Conservation (phyloP, 169 alveolate genomes). For the Cryptosporidium xiaoi region DNA sequence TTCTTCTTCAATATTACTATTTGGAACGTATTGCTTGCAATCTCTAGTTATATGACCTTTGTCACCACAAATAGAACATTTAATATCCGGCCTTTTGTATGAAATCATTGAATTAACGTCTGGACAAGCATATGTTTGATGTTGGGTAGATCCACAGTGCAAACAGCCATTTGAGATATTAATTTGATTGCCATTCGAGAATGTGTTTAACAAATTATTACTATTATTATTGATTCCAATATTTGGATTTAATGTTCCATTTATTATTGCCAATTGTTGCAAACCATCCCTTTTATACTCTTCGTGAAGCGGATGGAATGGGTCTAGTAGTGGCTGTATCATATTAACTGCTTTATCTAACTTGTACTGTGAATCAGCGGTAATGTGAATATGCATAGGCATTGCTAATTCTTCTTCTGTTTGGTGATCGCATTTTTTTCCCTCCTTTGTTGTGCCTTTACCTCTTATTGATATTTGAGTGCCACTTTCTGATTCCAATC, state of each 20-base stretch:
- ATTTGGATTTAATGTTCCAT: conserved; percentile 78
- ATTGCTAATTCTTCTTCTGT: conserved; percentile 89
- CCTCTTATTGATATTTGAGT: conserved; percentile 90
- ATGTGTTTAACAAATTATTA: conserved; percentile 13
- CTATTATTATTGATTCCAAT: conserved; percentile 1
- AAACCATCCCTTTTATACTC: conserved; percentile 87
- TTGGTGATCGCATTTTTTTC: conserved; percentile 89
- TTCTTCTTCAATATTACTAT: conserved; percentile 66
- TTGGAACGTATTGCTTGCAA: conserved; percentile 82
- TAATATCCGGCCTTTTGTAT: conserved; percentile 78
- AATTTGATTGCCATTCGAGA: conserved; percentile 21
- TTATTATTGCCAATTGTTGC: conserved; percentile 88
- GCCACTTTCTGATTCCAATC: conserved; percentile 91
- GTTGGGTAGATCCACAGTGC: conserved; percentile 72
- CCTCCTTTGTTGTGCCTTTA: conserved; percentile 90
- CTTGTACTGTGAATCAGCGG: conserved; percentile 81
- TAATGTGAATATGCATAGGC: conserved; percentile 89
- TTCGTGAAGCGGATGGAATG: conserved; percentile 88
- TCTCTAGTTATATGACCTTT: conserved; percentile 91
- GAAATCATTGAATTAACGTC: conserved; percentile 60
- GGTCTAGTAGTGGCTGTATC: conserved; percentile 88
- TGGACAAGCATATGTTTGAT: conserved; percentile 64
- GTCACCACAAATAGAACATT: conserved; percentile 91
- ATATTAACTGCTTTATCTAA: conserved; percentile 83
- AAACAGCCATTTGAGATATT: conserved; percentile 22